Evolutionary conservation across 176 grass and related monocot species (phyloP).

Genomic region (Eleusine indica): DNA sequence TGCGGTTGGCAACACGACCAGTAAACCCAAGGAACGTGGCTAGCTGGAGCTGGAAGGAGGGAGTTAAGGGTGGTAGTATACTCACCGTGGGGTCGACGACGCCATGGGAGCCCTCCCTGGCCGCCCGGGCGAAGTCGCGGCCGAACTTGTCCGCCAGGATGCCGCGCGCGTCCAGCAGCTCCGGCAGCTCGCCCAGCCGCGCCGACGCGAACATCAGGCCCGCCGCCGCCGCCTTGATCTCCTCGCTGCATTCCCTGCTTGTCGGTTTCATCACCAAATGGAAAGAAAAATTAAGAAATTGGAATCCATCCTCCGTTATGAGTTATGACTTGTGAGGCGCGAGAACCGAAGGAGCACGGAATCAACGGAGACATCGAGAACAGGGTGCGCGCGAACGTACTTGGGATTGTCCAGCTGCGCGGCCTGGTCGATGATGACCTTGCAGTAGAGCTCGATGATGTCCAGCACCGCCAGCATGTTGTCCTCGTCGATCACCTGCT

Average conservation of each 20-base stretch:
- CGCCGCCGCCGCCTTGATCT: conserved; percentile 50
- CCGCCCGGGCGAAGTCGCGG: conserved; percentile 45
- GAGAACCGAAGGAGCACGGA: background rate
- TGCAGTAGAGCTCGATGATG: conserved; percentile 55
- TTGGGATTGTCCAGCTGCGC: conserved; percentile 48
- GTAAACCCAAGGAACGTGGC: background rate
- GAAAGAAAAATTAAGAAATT: background rate
- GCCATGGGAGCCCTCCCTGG: conserved; percentile 44
- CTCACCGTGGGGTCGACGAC: conserved; percentile 45
- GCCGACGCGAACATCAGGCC: conserved; percentile 56
- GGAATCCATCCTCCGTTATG: background rate
- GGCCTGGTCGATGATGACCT: conserved; percentile 32
- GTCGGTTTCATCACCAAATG: background rate
- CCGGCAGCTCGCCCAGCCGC: conserved; percentile 56
- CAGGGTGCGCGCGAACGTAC: background rate
- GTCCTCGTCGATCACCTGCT: conserved; percentile 54
- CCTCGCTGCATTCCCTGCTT: conserved; percentile 55
- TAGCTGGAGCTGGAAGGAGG: conserved; percentile 20
- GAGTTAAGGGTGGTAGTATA: background rate
- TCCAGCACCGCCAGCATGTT: conserved; percentile 46
- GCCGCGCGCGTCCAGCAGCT: conserved; percentile 54
- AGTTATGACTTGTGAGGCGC: background rate
- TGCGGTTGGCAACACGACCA: conserved; percentile 32
- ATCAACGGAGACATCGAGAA: background rate
- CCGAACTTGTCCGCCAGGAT: conserved; percentile 62